Evolutionary conservation across 495 filamentous ascomycete genomes (phyloP).

Genomic region (Penicillium steckii): DNA sequence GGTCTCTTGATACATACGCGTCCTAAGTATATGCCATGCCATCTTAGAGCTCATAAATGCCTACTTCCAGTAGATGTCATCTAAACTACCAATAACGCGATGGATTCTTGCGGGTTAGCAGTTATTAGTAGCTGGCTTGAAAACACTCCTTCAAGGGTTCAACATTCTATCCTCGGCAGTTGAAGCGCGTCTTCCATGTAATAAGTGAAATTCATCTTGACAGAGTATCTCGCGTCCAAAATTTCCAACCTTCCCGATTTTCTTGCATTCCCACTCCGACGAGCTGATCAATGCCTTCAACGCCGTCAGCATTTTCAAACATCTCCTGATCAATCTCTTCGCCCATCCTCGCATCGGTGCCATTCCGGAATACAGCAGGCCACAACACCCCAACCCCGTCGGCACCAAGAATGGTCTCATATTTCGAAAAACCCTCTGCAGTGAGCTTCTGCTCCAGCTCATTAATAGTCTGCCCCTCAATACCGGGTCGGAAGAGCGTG

Average conservation of each 20-base stretch:
- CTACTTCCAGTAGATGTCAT: too few species aligned
- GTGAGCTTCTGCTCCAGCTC: conserved; percentile 66
- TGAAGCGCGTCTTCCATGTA: too few species aligned
- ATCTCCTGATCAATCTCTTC: conserved; percentile 92
- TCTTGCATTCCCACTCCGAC: conserved; percentile 63
- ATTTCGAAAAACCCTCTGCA: conserved; percentile 75
- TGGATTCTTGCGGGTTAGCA: too few species aligned
- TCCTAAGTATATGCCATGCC: too few species aligned
- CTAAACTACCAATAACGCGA: too few species aligned
- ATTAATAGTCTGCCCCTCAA: conserved; percentile 47
- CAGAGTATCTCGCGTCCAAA: conserved; percentile 70
- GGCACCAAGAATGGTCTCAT: conserved; percentile 83
- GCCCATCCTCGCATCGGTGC: conserved; percentile 67
- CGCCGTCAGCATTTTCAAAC: conserved; percentile 78
- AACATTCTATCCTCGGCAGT: too few species aligned
- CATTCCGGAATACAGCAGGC: conserved; percentile 81
- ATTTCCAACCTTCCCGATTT: conserved; percentile 86
- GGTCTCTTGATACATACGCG: too few species aligned
- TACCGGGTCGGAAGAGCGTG: conserved; percentile 73
- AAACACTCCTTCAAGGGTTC: too few species aligned
- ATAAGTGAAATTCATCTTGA: too few species aligned
- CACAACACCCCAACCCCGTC: conserved; percentile 91
- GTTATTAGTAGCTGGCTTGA: too few species aligned
- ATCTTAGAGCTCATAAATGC: too few species aligned
- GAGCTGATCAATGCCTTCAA: conserved; percentile 74